Conservation (phyloP, 345 rosid species). For the Salix suchowensis region DNA sequence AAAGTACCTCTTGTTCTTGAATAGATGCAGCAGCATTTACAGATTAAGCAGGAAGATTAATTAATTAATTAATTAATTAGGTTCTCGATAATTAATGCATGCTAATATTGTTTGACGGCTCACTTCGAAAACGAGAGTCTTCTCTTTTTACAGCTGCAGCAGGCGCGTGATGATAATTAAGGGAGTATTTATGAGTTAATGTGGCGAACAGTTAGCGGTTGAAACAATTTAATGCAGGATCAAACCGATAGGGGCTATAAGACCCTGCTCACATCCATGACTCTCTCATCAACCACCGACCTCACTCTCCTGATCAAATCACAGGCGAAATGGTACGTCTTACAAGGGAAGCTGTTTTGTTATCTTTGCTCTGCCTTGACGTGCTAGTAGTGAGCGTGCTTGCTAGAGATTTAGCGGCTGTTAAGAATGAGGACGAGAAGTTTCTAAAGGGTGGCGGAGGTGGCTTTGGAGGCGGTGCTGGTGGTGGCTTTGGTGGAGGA, state of each 20-base stretch:
- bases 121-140: no score
- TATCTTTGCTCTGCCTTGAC: slow-evolving; percentile 45
- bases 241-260: slow-evolving; percentile 15
- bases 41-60: no score
- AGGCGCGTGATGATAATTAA: background rate
- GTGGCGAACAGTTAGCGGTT: slow-evolving; percentile 37
- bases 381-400: slow-evolving; percentile 37
- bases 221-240: slow-evolving; percentile 33
- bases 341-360: slow-evolving; percentile 19
- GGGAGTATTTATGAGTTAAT: slow-evolving; percentile 14
- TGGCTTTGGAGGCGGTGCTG: background rate
- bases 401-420: slow-evolving; percentile 33
- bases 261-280: background rate
- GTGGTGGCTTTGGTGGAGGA: background rate
- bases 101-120: no score
- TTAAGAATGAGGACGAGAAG: slow-evolving; percentile 19
- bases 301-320: background rate
- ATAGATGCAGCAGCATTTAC: no score
- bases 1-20: no score
- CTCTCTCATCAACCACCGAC: background rate
- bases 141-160: background rate
- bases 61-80: no score
- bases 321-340: slow-evolving; percentile 30
- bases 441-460: background rate
- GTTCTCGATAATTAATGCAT: no score